Percentiles rank a stretch among this genome's conserved stretches.
Evolutionary conservation across 1,139 yeast species (phyloP).

Genomic region (Nakaseomyces bracarensis): DNA sequence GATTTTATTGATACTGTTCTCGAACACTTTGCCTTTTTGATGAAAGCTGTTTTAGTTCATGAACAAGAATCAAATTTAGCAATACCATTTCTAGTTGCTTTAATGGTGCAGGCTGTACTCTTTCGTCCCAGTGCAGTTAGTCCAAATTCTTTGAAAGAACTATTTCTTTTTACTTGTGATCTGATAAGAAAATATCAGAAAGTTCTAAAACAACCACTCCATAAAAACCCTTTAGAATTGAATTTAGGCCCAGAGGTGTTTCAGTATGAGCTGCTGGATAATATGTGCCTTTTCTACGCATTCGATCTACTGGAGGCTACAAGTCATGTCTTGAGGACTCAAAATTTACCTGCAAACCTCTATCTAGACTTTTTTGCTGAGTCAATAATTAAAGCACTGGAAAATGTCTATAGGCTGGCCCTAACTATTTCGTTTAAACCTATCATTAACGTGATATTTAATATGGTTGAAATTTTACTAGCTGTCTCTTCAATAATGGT

Average conservation of each 20-base stretch:
- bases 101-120: slow-evolving; percentile 44
- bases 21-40: slow-evolving; percentile 33
- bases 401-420: slow-evolving; percentile 22
- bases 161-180: slow-evolving; percentile 23
- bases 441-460: slow-evolving; percentile 23
- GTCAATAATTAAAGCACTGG: slow-evolving; percentile 17
- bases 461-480: slow-evolving; percentile 23
- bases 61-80: slow-evolving; percentile 27
- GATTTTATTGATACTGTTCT: slow-evolving; percentile 32
- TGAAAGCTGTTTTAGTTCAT: slow-evolving; percentile 23
- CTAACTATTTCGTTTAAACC: slow-evolving; percentile 30
- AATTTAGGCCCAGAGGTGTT: slow-evolving; percentile 24
- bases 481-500: slow-evolving; percentile 17
- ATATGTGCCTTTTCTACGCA: slow-evolving; percentile 41
- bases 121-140: slow-evolving; percentile 53
- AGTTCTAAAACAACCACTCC: slow-evolving; percentile 23
- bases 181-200: slow-evolving; percentile 23
- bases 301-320: slow-evolving; percentile 48
- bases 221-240: slow-evolving; percentile 15
- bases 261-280: slow-evolving; percentile 39
- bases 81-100: slow-evolving; percentile 48
- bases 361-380: slow-evolving; percentile 19
- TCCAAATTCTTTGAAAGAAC: slow-evolving; percentile 29
- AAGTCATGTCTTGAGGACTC: slow-evolving; percentile 20
- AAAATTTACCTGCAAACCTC: slow-evolving; percentile 14